phyloP scores from a whole-genome alignment of 192 early-diverging fungal species.

The Powellomyces hirtus region DNA sequence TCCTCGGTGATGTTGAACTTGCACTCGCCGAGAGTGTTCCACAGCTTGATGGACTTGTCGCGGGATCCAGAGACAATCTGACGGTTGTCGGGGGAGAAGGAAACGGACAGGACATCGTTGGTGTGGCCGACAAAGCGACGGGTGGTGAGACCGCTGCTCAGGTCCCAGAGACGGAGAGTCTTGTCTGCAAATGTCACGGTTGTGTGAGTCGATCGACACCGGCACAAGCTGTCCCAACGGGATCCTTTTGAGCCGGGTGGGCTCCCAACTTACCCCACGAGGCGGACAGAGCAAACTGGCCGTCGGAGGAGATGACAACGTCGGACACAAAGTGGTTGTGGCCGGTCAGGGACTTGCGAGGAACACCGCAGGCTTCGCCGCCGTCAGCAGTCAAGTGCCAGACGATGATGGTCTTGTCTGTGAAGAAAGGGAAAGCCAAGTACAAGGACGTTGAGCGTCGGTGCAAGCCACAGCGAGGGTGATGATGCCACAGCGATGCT shows the following conservation, averaged over 20 bases:
- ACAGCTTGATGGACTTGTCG: conserved; percentile 99
- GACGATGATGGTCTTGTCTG: conserved; percentile 98
- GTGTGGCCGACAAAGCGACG: conserved; percentile 96
- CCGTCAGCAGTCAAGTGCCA: conserved; percentile 96
- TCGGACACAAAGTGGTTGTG: conserved; percentile 99
- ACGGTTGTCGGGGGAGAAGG: conserved; percentile 99
- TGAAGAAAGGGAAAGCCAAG: neutral
- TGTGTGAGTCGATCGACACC: neutral
- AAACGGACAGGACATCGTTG: conserved; percentile 97
- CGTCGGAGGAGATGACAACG: conserved; percentile 97
- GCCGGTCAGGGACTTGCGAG: conserved; percentile 86
- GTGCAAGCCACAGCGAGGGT: too few relatives aligned
- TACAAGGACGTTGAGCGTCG: neutral
- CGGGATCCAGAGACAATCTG: conserved; percentile 98
- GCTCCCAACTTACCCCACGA: conserved; percentile 72
- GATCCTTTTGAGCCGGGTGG: too few relatives aligned
- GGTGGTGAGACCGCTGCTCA: conserved; percentile 92
- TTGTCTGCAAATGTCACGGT: conserved; percentile 63
- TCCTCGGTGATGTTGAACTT: conserved; percentile 98
- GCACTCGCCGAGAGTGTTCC: conserved; percentile 99
- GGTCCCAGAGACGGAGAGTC: conserved; percentile 99
- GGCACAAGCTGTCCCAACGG: too few relatives aligned
- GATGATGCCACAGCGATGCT: too few relatives aligned
- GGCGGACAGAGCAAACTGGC: conserved; percentile 96
- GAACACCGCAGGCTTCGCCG: conserved; percentile 80